Evolutionary conservation across 768 basidiomycete species (phyloP), one percentile per base, ranked within the genome.

Genomic region (Kwoniella newhampshirensis): DNA sequence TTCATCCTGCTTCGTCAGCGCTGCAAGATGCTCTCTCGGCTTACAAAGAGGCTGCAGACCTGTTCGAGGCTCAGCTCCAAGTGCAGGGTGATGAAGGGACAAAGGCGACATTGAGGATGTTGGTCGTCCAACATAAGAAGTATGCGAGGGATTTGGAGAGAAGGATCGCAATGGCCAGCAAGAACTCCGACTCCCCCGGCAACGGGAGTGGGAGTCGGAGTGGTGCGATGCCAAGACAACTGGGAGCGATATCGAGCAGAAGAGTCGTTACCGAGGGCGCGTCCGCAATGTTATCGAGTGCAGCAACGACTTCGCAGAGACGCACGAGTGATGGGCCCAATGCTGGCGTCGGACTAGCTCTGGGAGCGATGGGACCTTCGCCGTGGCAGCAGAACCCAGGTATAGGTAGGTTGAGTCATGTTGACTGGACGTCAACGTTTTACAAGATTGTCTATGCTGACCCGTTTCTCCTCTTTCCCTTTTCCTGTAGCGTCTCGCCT

Each of bases 81-180:
- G 28, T 15, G 20, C 13, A 13, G 1, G 49, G 30, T 9, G 43
- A 46, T 28, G 54, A 39, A 28, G 48, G 63, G 56, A 64, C 66
- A 8, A 48, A 53, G 32, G 57, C 59, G 32, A 73, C 75, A 1
- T 58, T 76, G 4, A 58, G 64, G 28, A 55, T 76, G 15, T 57
- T 76, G 25, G 54, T 57, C 4, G 54, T 59, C 9, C 75, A 76
- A 52, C 71, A 76, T 54, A 56, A 63, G 17, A 74, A 70, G 45
- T 57, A 73, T n/a, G 62, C 66, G 12, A 51, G 55, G 21, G 72
- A 74, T 53, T 48, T 74, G 11, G 67, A 70, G 43, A 37, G 74
- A 27, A 53, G 72, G 28, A 64, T 70, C 12, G 25, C 51, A 6
- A 36, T 42, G 20, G 26, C 55, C 37, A 44, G 51, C 27, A 27